Evolutionary conservation across 805 yeast species (phyloP).

Genomic region (Ogataea neopini): DNA sequence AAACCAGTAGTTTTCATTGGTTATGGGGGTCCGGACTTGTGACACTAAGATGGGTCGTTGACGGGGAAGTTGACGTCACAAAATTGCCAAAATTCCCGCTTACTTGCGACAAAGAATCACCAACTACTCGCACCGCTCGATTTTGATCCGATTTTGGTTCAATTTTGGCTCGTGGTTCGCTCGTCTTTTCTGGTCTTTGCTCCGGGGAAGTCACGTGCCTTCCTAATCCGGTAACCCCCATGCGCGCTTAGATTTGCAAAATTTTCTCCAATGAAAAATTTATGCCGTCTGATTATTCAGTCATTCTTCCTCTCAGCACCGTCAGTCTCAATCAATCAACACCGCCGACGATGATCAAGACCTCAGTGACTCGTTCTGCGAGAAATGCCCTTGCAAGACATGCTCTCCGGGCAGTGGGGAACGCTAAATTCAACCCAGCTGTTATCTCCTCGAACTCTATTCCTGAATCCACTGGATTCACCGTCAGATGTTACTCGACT

Average conservation of each 20-base stretch:
- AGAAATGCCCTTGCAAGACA: slow-evolving; percentile 28
- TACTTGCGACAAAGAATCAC: too few relatives aligned
- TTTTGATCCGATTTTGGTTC: too few relatives aligned
- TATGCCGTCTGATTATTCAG: neutral
- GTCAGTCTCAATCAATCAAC: neutral
- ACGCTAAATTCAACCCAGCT: slow-evolving; percentile 20
- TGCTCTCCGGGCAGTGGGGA: slow-evolving; percentile 22
- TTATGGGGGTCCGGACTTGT: too few relatives aligned
- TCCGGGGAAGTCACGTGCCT: slow-evolving; percentile 2
- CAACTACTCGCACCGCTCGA: too few relatives aligned
- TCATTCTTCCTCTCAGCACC: too few relatives aligned
- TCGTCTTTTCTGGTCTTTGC: neutral
- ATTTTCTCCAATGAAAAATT: slow-evolving; percentile 6
- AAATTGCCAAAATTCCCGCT: too few relatives aligned
- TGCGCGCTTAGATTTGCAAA: slow-evolving; percentile 18
- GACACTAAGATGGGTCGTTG: too few relatives aligned
- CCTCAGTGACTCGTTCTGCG: slow-evolving; percentile 12
- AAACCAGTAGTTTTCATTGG: too few relatives aligned
- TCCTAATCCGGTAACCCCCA: slow-evolving; percentile 17
- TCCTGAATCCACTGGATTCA: slow-evolving; percentile 10
- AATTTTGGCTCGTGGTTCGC: neutral
- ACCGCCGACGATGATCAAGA: slow-evolving; percentile 10
- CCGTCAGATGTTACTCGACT: slow-evolving; percentile 52
- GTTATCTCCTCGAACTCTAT: slow-evolving; percentile 16
- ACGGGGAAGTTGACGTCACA: too few relatives aligned